Conservation (phyloP, 805 yeast species). For the Teunomyces atbi region DNA sequence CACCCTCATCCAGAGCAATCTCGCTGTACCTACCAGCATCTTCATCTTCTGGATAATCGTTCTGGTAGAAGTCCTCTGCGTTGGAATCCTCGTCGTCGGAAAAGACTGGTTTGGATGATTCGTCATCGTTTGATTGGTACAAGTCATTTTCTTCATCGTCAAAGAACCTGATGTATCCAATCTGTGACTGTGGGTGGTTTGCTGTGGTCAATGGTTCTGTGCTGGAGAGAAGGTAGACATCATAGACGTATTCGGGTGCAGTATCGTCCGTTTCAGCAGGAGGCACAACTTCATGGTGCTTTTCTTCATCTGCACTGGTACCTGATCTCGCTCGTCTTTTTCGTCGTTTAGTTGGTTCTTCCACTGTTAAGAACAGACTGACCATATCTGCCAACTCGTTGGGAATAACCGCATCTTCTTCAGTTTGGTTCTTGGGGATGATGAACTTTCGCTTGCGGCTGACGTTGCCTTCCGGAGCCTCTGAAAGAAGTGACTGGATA, state of each 20-base stretch:
- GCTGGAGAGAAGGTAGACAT: slow-evolving; percentile 55
- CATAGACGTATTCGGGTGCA: slow-evolving; percentile 80
- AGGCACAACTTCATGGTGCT: background rate
- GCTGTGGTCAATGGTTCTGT: slow-evolving; percentile 41
- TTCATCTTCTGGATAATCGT: slow-evolving; percentile 95
- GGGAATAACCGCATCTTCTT: slow-evolving; percentile 43
- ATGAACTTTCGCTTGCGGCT: slow-evolving; percentile 29
- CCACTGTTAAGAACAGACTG: slow-evolving; percentile 51
- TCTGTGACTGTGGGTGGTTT: slow-evolving; percentile 46
- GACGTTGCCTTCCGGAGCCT: background rate
- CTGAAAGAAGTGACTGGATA: slow-evolving; percentile 10
- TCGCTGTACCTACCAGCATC: slow-evolving; percentile 46
- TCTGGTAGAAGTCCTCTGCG: slow-evolving; percentile 88
- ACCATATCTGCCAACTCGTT: slow-evolving; percentile 76
- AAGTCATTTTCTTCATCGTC: slow-evolving; percentile 53
- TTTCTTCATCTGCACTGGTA: slow-evolving; percentile 10
- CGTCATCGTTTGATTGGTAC: slow-evolving; percentile 38
- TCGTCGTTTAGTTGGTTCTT: slow-evolving; percentile 15
- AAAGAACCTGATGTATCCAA: slow-evolving; percentile 54
- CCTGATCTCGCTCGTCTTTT: slow-evolving; percentile 9
- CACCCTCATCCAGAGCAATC: slow-evolving; percentile 15
- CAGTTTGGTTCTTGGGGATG: slow-evolving; percentile 31
- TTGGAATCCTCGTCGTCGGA: slow-evolving; percentile 83
- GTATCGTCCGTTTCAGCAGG: background rate
- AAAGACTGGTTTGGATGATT: slow-evolving; percentile 21